A percentile compares a stretch with the other conserved stretches of the same genome.
phyloP scores from a whole-genome alignment of 2,329 filamentous ascomycete species.

The Acrodontium crateriforme region DNA sequence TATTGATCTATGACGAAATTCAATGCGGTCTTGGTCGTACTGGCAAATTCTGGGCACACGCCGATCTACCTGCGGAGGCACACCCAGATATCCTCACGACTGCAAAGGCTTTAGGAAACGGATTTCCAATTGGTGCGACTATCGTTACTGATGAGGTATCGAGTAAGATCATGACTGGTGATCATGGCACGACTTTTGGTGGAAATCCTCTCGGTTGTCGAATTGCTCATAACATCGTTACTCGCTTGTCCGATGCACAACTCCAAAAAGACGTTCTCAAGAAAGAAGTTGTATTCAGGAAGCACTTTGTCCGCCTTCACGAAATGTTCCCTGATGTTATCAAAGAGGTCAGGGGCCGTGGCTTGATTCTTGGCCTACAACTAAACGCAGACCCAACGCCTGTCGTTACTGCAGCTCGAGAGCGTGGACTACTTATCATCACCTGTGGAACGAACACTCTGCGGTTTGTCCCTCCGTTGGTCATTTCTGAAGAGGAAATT shows the following conservation, averaged over 20 bases:
- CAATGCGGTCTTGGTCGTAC: constrained; percentile 87
- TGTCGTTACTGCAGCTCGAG: constrained; percentile 72
- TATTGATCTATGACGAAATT: constrained; percentile 93
- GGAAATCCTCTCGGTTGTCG: constrained; percentile 80
- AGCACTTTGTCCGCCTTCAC: constrained; percentile 43
- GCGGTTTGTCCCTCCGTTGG: constrained; percentile 78
- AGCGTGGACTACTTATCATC: constrained; percentile 78
- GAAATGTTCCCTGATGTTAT: constrained; percentile 56
- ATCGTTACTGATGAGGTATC: constrained; percentile 53
- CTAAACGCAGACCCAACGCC: constrained; percentile 56
- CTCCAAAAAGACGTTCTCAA: constrained; percentile 55
- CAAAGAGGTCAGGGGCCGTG: constrained; percentile 65
- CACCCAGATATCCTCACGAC: constrained; percentile 91
- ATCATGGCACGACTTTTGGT: constrained; percentile 90
- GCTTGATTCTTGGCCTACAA: constrained; percentile 78
- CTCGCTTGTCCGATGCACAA: constrained; percentile 54
- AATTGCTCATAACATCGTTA: constrained; percentile 74
- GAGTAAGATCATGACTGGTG: constrained; percentile 56
- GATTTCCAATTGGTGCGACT: constrained; percentile 84
- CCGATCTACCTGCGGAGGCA: constrained; percentile 55
- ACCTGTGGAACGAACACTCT: constrained; percentile 87
- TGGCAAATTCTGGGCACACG: constrained; percentile 81
- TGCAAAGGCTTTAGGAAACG: constrained; percentile 92
- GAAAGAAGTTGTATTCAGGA: constrained; percentile 50
- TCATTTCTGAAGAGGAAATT: constrained; percentile 70